Conservation (phyloP, 2,329 filamentous ascomycete species). For the Fusarium albidum region DNA sequence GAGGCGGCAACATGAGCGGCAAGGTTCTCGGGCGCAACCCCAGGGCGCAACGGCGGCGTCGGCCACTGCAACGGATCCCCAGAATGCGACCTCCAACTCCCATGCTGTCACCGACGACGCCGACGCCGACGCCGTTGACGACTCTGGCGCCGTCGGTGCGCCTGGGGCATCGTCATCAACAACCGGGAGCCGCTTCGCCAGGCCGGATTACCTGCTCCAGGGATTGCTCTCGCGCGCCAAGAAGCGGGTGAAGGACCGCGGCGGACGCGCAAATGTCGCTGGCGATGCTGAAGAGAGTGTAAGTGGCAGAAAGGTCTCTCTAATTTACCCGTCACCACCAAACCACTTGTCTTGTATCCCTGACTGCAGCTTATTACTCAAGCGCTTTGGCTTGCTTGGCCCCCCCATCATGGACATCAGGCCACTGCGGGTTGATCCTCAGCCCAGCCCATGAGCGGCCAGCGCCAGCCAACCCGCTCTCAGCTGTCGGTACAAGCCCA, state of each 20-base stretch:
- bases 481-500: not conserved
- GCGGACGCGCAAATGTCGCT: conserved; percentile 11
- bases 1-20: conserved; percentile 23
- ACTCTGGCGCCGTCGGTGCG: conserved; percentile 22
- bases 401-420: conserved; percentile 25
- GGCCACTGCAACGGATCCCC: conserved; percentile 1
- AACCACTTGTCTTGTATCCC: conserved; percentile 5
- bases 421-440: conserved; percentile 28
- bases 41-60: conserved; percentile 19
- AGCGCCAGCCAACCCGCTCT: conserved; percentile 8
- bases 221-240: conserved; percentile 34
- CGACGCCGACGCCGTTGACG: conserved; percentile 10
- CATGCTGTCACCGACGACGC: not conserved
- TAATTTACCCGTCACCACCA: not conserved
- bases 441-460: conserved; percentile 6
- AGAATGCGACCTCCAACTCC: not conserved
- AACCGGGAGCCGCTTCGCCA: conserved; percentile 27
- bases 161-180: not conserved
- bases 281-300: conserved; percentile 26
- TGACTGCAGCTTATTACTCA: conserved; percentile 14
- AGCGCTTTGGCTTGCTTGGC: conserved; percentile 2
- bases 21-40: conserved; percentile 21
- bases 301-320: conserved; percentile 26
- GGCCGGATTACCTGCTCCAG: conserved; percentile 33
- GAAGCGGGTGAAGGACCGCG: conserved; percentile 36